These are phyloP conservation scores for Chrysopogon serrulatus DNA, from an alignment of 176 grass and related monocot genomes.

Conservation along the genomic window DNA sequence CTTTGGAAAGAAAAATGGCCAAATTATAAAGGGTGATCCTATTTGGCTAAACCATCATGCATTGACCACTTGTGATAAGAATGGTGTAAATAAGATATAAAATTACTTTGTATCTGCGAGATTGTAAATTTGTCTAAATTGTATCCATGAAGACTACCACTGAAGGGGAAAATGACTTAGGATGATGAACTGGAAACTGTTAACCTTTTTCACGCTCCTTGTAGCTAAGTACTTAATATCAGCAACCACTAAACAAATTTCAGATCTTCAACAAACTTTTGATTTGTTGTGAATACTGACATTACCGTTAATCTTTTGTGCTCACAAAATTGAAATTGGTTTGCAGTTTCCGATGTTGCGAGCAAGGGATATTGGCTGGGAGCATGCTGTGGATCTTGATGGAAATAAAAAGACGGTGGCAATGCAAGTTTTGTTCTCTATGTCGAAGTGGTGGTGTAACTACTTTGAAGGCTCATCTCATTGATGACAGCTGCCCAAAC, in stretches of 20 bases:
- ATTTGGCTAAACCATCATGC: neutral
- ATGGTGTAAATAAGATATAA: neutral
- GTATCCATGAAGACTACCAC: slow-evolving; percentile 11
- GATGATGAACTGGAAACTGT: neutral
- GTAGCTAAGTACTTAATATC: neutral
- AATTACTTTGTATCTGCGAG: neutral
- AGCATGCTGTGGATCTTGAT: slow-evolving; percentile 55
- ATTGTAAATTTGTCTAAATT: slow-evolving; percentile 5
- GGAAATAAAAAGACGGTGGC: slow-evolving; percentile 58
- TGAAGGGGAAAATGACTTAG: neutral
- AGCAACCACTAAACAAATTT: neutral
- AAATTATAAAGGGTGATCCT: neutral
- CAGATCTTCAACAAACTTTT: neutral
- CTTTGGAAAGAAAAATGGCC: neutral
- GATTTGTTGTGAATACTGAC: neutral
- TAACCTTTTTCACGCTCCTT: neutral
- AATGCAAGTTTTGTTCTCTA: slow-evolving; percentile 48
- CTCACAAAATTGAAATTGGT: slow-evolving; percentile 1
- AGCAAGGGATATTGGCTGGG: slow-evolving; percentile 48
- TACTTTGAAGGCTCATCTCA: slow-evolving; percentile 60
- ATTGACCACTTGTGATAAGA: slow-evolving; percentile 8
- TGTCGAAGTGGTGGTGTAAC: slow-evolving; percentile 58
- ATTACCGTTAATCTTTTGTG: neutral
- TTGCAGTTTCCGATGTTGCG: slow-evolving; percentile 36
- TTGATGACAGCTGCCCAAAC: slow-evolving; percentile 34